Evolutionary conservation across 2,329 filamentous ascomycete species (phyloP), one percentile per base, ranked within the genome.

Genomic region (Keithomyces neogunnii): DNA sequence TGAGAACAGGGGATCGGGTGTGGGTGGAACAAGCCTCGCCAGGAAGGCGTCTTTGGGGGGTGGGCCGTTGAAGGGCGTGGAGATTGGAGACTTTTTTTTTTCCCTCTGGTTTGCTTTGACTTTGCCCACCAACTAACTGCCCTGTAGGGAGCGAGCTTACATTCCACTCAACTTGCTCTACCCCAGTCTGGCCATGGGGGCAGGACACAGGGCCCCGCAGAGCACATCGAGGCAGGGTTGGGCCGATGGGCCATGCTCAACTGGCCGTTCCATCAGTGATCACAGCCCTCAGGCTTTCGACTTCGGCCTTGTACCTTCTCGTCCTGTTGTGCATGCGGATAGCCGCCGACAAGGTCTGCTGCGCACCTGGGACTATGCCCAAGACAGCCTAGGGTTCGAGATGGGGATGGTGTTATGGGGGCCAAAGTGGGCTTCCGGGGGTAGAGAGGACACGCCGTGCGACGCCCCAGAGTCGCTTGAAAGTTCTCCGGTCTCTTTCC

Each of bases 241-340:
- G 19, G 40, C 40, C 40, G 40, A 44, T 44, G 40, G 19, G 26
- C 29, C 40, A 28, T 44, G 10, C 8, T 10, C 28, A n/a, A 38
- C n/a, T 40, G 40, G 28, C 46, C 33, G 49, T 46, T 28, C 35
- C 19, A 33, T n/a, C 13, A 28, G 19, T 19, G 26, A 36, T n/a
- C 40, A 39, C 32, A 31, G 36, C 29, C 35, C 46, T 42, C 13
- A 19, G n/a, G 9, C 32, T 29, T 35, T 47, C 35, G 53, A 38
- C 47, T 51, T 57, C 56, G 51, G 56, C 56, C 51, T 55, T 51
- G 26, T 36, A 47, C 31, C 10, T 19, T 49, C 40, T 49, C 31
- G 51, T 60, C 53, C 58, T 65, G 57, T 63, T 55, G 56, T 62
- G 62, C 63, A 63, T 64, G 56, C 56, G 57, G 55, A 62, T 64